A percentile compares a stretch with the other conserved stretches of the same genome.
phyloP scores from a whole-genome alignment of 495 filamentous ascomycete genomes.

The Tirmania nivea region DNA sequence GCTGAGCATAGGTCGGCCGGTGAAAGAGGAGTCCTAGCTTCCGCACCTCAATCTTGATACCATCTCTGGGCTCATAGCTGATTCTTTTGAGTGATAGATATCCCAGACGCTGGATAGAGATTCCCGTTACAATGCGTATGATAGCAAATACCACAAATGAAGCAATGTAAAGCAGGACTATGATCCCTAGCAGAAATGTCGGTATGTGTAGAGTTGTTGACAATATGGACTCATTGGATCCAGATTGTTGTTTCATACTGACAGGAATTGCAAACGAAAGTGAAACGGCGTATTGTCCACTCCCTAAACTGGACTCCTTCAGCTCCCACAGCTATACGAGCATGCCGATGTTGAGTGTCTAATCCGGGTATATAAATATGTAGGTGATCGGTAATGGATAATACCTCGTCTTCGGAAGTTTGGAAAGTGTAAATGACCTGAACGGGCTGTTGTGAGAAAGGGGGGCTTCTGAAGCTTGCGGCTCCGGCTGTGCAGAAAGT shows the following conservation, averaged over 20 bases:
- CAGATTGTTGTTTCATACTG: not conserved
- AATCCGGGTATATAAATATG: too few species aligned
- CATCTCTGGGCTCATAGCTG: slow-evolving; percentile 66
- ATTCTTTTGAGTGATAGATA: slow-evolving; percentile 80
- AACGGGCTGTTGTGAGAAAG: too few species aligned
- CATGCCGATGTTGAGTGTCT: too few species aligned
- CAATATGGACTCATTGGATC: not conserved
- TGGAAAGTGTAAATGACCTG: too few species aligned
- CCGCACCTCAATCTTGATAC: slow-evolving; percentile 70
- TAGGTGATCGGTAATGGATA: too few species aligned
- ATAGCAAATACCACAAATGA: slow-evolving; percentile 89
- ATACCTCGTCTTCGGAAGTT: too few species aligned
- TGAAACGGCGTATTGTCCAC: too few species aligned
- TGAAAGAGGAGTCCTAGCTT: slow-evolving; percentile 73
- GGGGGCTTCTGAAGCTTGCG: too few species aligned
- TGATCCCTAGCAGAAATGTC: slow-evolving; percentile 62
- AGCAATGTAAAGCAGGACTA: slow-evolving; percentile 69
- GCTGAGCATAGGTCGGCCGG: slow-evolving; percentile 83
- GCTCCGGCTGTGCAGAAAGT: too few species aligned
- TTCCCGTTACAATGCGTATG: slow-evolving; percentile 70
- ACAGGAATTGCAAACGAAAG: too few species aligned
- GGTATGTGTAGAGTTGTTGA: slow-evolving; percentile 20
- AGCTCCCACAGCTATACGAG: too few species aligned
- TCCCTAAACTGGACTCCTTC: too few species aligned
- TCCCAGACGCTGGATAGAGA: slow-evolving; percentile 89